Percentiles rank a stretch among this genome's conserved stretches.
Conservation (phyloP, 1,139 yeast species). For the Geotrichum siamense region DNA sequence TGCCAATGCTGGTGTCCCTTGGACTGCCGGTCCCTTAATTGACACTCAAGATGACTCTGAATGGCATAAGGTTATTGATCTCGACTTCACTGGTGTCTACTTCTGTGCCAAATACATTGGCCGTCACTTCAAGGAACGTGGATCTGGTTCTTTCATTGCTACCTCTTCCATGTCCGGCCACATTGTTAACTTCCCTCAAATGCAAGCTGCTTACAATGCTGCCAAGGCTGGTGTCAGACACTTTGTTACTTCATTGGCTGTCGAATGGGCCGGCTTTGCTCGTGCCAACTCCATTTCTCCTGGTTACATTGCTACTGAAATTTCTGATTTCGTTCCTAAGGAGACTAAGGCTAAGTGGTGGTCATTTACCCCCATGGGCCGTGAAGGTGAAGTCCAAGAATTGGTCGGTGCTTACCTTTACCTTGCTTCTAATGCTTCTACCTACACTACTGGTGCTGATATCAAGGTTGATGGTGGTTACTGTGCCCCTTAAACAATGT, state of each 20-base stretch:
- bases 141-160: conserved; percentile 65
- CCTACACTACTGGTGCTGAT: conserved; percentile 80
- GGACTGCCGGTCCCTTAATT: conserved; percentile 67
- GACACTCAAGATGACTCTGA: conserved; percentile 51
- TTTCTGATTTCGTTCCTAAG: conserved; percentile 51
- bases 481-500: conserved; percentile 30
- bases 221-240: conserved; percentile 85
- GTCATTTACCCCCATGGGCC: conserved; percentile 70
- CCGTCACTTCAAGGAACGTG: conserved; percentile 60
- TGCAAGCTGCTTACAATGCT: conserved; percentile 85
- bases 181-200: conserved; percentile 81
- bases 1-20: conserved; percentile 87
- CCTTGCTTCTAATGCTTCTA: conserved; percentile 80
- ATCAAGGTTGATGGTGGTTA: conserved; percentile 85
- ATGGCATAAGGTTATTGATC: conserved; percentile 63
- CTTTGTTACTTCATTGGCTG: conserved; percentile 71
- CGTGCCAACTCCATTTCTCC: conserved; percentile 83
- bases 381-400: conserved; percentile 74
- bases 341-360: conserved; percentile 57
- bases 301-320: conserved; percentile 73
- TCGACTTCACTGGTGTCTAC: conserved; percentile 70
- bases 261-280: conserved; percentile 87
- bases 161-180: conserved; percentile 91
- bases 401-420: conserved; percentile 82
- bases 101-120: conserved; percentile 71